These are phyloP conservation scores for Pyrrhoderma noxium DNA, from an alignment of 1,284 basidiomycete genomes.

Conservation along the genomic window DNA sequence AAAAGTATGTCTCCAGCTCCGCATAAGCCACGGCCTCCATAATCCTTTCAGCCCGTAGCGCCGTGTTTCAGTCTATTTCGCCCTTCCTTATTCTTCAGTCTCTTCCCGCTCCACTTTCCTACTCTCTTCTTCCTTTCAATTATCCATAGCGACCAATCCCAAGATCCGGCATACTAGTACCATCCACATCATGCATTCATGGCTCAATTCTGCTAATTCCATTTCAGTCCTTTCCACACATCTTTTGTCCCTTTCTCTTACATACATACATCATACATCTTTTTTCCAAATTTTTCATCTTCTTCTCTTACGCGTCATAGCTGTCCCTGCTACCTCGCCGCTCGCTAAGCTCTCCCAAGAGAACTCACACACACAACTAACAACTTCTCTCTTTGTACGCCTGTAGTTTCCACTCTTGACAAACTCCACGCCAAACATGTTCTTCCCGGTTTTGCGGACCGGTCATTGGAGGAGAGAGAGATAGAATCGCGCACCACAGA, in stretches of 20 bases:
- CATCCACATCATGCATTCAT: too few relatives aligned
- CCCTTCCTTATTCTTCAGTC: not conserved
- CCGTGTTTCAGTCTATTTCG: not conserved
- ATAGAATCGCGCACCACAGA: constrained; percentile 84
- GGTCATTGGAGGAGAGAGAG: constrained; percentile 86
- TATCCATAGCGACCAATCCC: not conserved
- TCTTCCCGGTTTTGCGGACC: constrained; percentile 93
- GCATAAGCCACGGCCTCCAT: constrained; percentile 2
- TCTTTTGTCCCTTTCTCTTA: too few relatives aligned
- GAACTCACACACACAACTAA: too few relatives aligned
- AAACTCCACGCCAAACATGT: constrained; percentile 94
- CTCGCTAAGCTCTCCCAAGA: too few relatives aligned
- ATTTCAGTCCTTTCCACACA: too few relatives aligned
- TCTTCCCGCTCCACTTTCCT: constrained; percentile 16
- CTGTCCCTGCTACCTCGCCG: too few relatives aligned
- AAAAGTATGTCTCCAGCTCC: constrained; percentile 60
- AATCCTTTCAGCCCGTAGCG: constrained; percentile 3
- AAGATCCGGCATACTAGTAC: too few relatives aligned
- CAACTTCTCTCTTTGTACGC: constrained; percentile 2
- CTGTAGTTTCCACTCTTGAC: constrained; percentile 71
- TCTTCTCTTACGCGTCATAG: too few relatives aligned
- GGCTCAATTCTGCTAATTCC: not conserved
- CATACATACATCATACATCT: not conserved
- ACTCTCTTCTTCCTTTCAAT: constrained; percentile 16
- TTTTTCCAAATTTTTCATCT: not conserved